These are phyloP conservation scores for Amphirosellinia nigrospora DNA, from an alignment of 495 filamentous ascomycete species.

Conservation along the genomic window DNA sequence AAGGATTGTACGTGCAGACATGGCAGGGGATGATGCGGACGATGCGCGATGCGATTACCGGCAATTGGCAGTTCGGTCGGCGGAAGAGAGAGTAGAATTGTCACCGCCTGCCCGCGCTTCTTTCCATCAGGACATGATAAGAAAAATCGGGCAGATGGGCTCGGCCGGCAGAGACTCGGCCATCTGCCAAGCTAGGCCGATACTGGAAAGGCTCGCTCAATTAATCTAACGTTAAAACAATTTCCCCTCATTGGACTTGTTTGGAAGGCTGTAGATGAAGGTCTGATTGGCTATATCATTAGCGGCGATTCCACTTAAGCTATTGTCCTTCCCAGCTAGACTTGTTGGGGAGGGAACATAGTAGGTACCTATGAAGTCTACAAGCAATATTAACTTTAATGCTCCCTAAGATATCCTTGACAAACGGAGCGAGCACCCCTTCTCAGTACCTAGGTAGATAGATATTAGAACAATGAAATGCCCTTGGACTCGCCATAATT, in stretches of 20 bases:
- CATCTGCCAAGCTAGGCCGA: not conserved
- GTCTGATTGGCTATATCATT: constrained; percentile 26
- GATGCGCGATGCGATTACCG: constrained; percentile 30
- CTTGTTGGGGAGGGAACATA: not conserved
- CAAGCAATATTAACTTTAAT: no score
- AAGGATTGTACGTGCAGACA: constrained; percentile 22
- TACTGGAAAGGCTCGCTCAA: not conserved
- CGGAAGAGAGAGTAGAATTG: constrained; percentile 33
- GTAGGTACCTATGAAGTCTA: not conserved
- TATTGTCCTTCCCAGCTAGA: not conserved
- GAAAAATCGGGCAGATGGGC: constrained; percentile 37
- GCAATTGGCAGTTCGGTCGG: constrained; percentile 28
- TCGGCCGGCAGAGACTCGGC: constrained; percentile 14
- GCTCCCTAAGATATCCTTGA: no score
- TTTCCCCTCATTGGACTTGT: constrained; percentile 16
- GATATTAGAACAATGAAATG: not conserved
- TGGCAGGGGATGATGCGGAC: constrained; percentile 18
- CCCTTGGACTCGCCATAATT: not conserved
- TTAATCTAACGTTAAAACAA: not conserved
- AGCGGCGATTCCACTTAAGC: constrained; percentile 8
- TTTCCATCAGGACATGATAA: constrained; percentile 24
- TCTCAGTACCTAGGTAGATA: no score
- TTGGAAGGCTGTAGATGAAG: not conserved
- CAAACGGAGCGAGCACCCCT: no score
- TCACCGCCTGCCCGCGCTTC: constrained; percentile 39